A percentile compares a stretch with the other conserved stretches of the same genome.
These are phyloP conservation scores for Iris pallida DNA, from an alignment of 116 monocot genomes.

Conservation along the genomic window DNA sequence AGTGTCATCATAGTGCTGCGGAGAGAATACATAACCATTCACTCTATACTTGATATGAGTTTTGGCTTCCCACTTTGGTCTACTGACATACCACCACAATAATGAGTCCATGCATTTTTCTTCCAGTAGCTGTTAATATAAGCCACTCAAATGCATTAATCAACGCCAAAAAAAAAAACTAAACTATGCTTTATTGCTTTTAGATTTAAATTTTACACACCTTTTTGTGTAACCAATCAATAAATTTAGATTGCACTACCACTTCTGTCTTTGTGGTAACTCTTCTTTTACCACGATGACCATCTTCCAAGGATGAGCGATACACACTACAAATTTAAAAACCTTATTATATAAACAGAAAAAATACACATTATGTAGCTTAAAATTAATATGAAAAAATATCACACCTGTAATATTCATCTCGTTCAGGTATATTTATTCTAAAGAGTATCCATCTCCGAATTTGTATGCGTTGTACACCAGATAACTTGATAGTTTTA, in stretches of 20 bases:
- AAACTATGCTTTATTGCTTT: neutral
- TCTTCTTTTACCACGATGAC: no score
- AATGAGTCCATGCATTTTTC: neutral
- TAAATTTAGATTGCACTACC: no score
- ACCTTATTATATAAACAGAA: no score
- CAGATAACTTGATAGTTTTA: neutral
- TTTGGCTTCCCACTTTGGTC: neutral
- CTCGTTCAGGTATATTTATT: neutral
- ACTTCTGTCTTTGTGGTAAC: no score
- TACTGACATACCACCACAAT: neutral
- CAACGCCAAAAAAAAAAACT: neutral
- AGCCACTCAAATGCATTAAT: neutral
- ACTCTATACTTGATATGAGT: neutral
- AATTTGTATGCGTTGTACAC: neutral
- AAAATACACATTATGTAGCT: no score
- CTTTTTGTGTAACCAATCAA: no score
- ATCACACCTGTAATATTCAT: no score
- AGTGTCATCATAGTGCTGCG: neutral
- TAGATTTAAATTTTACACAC: neutral
- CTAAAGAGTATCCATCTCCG: neutral
- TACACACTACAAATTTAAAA: no score
- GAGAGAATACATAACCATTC: constrained; percentile 3
- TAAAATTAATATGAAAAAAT: no score
- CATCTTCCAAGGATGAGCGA: no score
- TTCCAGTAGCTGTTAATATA: neutral